Conservation (phyloP, 768 basidiomycete genomes). For the Exsudoporus frostii region DNA sequence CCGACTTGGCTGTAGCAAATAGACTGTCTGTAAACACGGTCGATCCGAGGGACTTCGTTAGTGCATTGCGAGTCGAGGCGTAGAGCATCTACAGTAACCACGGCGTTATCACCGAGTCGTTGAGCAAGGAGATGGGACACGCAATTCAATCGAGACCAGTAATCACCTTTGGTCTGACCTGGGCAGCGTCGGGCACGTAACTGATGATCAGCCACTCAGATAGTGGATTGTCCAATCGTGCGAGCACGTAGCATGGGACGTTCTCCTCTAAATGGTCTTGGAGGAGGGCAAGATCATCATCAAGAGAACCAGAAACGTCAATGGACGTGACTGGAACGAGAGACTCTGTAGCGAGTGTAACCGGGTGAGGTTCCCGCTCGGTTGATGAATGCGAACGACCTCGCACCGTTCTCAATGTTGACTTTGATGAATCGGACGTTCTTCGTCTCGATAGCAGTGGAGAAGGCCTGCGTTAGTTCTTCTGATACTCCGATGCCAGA, state of each 20-base stretch:
- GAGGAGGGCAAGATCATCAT: constrained; percentile 59
- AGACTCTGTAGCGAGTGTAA: constrained; percentile 46
- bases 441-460: constrained; percentile 50
- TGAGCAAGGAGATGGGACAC: neutral
- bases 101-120: neutral
- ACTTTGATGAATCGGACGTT: constrained; percentile 73
- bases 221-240: constrained; percentile 55
- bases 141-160: constrained; percentile 3
- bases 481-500: constrained; percentile 68
- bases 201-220: constrained; percentile 70
- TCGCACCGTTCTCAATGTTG: constrained; percentile 69
- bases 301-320: constrained; percentile 47
- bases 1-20: constrained; percentile 73
- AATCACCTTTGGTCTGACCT: constrained; percentile 74
- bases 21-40: constrained; percentile 66
- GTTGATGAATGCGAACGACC: constrained; percentile 8
- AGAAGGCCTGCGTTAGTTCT: constrained; percentile 55
- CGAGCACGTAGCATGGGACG: constrained; percentile 73
- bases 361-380: constrained; percentile 23
- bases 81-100: constrained; percentile 83
- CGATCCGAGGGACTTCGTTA: constrained; percentile 74
- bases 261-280: constrained; percentile 57
- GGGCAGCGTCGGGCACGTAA: constrained; percentile 82
- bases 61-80: constrained; percentile 69
- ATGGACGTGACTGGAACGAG: constrained; percentile 60